These are phyloP conservation scores for Sugiyamaella grinbergsii DNA, from an alignment of 1,139 yeast genomes.

Conservation along the genomic window DNA sequence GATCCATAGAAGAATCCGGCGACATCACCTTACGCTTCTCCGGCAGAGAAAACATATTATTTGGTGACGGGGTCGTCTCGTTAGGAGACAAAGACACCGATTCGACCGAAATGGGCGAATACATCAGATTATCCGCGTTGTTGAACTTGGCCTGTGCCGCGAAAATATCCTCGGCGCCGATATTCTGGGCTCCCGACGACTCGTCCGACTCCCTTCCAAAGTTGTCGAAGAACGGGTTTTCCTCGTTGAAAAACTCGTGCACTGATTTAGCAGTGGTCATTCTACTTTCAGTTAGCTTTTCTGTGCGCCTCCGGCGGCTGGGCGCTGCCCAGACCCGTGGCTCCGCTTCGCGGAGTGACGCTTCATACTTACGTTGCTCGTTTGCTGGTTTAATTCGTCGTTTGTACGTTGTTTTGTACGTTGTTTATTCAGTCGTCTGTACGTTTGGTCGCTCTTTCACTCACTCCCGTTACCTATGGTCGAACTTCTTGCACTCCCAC, in stretches of 20 bases:
- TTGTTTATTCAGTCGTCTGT: no score
- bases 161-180: not conserved
- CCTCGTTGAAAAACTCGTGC: slow-evolving; percentile 27
- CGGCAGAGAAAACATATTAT: slow-evolving; percentile 8
- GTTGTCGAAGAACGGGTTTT: slow-evolving; percentile 23
- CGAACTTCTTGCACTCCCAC: no score
- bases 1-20: slow-evolving; percentile 3
- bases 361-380: not conserved
- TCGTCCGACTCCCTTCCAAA: slow-evolving; percentile 13
- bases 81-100: slow-evolving; percentile 25
- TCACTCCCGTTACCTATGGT: no score
- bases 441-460: no score
- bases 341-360: not conserved
- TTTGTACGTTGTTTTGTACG: no score
- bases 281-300: not conserved
- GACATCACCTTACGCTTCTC: slow-evolving; percentile 20
- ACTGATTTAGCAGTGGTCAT: slow-evolving; percentile 26
- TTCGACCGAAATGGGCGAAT: slow-evolving; percentile 25
- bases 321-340: not conserved
- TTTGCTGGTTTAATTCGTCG: no score
- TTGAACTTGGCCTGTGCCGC: not conserved
- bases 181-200: not conserved
- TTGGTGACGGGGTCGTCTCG: slow-evolving; percentile 18
- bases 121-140: slow-evolving; percentile 9
- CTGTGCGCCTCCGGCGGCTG: not conserved